These are phyloP conservation scores for Tranzscheliella williamsii DNA, from an alignment of 1,284 basidiomycete species.

Conservation along the genomic window DNA sequence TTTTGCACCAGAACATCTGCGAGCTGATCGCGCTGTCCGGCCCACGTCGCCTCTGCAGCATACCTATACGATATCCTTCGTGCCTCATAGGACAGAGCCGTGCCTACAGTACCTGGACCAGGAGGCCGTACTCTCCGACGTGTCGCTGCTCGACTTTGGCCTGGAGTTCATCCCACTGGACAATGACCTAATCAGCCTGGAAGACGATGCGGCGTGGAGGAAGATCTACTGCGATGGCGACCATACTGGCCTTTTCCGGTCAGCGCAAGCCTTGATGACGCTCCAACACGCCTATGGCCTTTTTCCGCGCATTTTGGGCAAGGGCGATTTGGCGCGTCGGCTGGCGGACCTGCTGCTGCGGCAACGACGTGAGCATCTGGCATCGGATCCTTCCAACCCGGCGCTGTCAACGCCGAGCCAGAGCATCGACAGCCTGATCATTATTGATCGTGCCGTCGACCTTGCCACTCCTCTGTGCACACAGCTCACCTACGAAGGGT, in stretches of 20 bases:
- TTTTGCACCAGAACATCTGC: constrained; percentile 80
- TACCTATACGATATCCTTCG: constrained; percentile 84
- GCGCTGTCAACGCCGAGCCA: constrained; percentile 46
- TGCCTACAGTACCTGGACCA: constrained; percentile 61
- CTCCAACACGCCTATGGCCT: constrained; percentile 84
- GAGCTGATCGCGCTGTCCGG: constrained; percentile 55
- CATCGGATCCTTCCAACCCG: constrained; percentile 54
- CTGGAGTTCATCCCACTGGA: constrained; percentile 91
- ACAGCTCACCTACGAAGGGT: constrained; percentile 93
- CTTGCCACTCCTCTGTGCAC: constrained; percentile 94
- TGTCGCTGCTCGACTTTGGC: constrained; percentile 70
- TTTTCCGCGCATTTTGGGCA: constrained; percentile 89
- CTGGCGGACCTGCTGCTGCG: constrained; percentile 74
- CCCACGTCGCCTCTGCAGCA: constrained; percentile 65
- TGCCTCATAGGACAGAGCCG: constrained; percentile 83
- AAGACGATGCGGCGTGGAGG: constrained; percentile 45
- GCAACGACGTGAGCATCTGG: constrained; percentile 64
- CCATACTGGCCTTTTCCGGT: constrained; percentile 84
- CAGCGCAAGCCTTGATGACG: constrained; percentile 81
- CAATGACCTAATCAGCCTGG: constrained; percentile 67
- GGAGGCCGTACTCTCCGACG: constrained; percentile 21
- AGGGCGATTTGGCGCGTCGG: constrained; percentile 81
- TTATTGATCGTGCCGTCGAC: constrained; percentile 89
- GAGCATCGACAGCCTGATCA: constrained; percentile 80
- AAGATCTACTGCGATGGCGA: constrained; percentile 77